These are phyloP conservation scores for Giardia muris DNA, from an alignment of 208 protist species.

Conservation along the genomic window DNA sequence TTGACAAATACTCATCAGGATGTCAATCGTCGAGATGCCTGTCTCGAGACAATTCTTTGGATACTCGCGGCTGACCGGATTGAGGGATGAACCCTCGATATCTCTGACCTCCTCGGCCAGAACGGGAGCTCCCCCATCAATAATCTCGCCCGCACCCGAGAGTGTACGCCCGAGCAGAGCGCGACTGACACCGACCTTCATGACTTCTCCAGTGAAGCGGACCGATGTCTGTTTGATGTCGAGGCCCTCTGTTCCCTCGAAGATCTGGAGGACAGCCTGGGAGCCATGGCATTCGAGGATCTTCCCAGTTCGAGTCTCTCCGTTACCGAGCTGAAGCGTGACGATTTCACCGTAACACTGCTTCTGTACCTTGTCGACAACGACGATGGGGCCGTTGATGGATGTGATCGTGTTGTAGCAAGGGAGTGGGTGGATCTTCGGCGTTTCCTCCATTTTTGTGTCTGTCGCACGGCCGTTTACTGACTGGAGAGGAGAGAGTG, in stretches of 20 bases:
- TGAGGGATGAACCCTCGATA: conserved; percentile 96
- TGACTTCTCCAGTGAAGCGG: conserved; percentile 94
- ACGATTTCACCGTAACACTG: conserved; percentile 98
- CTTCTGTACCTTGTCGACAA: conserved; percentile 92
- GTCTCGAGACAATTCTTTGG: conserved; percentile 99
- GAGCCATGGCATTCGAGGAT: conserved; percentile 90
- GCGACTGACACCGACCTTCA: conserved; percentile 87
- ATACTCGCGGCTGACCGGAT: conserved; percentile 91
- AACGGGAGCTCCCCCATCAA: conserved; percentile 84
- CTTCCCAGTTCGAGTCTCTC: conserved; percentile 50
- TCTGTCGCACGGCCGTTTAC: too few species aligned
- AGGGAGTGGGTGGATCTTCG: background rate
- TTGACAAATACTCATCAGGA: conserved; percentile 97
- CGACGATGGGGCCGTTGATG: conserved; percentile 97
- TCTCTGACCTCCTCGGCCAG: conserved; percentile 94
- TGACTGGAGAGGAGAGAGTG: background rate
- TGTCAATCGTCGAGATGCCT: conserved; percentile 97
- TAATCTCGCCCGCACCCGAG: conserved; percentile 94
- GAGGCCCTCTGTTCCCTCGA: conserved; percentile 38
- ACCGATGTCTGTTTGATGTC: conserved; percentile 20
- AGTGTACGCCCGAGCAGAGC: conserved; percentile 99
- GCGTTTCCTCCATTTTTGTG: too few species aligned
- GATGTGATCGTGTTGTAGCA: conserved; percentile 92
- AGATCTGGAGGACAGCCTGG: conserved; percentile 91
- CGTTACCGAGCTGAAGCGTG: conserved; percentile 73